Base-by-base conservation (phyloP, 1,284 basidiomycete genomes). In the Malassezia equina region DNA sequence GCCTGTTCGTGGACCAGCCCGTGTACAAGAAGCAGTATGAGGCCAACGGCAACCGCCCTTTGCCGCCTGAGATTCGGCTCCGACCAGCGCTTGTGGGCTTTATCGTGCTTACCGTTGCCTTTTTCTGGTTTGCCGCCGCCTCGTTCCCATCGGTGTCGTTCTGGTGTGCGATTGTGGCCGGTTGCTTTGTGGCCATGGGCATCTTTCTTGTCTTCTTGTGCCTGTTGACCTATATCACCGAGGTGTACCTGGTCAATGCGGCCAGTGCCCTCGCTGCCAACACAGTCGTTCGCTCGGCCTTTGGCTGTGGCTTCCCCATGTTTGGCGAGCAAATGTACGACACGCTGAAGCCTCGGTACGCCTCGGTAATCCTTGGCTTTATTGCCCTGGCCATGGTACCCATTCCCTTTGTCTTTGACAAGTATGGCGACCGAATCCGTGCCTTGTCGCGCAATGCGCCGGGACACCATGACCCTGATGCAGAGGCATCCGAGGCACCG, bases 321-420 rank as follows among this genome's bases (percentile, higher is more conserved):
- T 80, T 81, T 57, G 78, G 79, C 0, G 31, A 52, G 1, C 77
- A 79, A 56, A 79, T 81, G 79, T 81, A 77, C 69, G 57, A 75
- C 6, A 75, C 63, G 15, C 71, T 88, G 4, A 84, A 84, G 0
- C 82, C 84, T 0, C 83, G 85, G 0, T 86, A 86, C 6, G 86
- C 85, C 0, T 84, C 83, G 0, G 83, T 82, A 11, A 76, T 88
- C 15, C 74, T 88, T 6, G 87, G 83, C 0, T 84, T 86, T 5
- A 69, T 89, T 24, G 80, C 83, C 47, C 79, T 82, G 6, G 56
- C 83, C 17, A 81, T 86, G 80, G 79, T 81, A 0, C 87, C 87
- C 0, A 72, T 88, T 27, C 87, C 86, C 77, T 72, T 59, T 71
- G 6, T 66, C 71, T 19, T 74, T 76, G 75, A 71, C 63, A 76